These are phyloP conservation scores for Paecilomyces sp. DNA, from an alignment of 2,329 filamentous ascomycete genomes.

Conservation along the genomic window DNA sequence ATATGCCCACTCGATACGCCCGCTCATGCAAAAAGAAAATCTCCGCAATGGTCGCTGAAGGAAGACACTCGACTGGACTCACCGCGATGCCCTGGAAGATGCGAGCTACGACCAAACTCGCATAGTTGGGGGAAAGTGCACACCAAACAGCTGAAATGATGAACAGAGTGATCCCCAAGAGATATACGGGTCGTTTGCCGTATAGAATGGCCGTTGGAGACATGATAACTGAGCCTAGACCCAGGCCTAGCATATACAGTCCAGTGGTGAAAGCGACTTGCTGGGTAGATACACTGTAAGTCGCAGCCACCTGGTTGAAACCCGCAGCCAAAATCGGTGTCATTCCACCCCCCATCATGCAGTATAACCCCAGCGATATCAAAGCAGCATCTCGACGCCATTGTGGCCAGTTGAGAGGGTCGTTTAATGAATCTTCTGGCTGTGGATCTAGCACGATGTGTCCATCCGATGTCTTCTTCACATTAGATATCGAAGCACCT, in stretches of 20 bases:
- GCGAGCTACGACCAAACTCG: constrained; percentile 70
- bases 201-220: constrained; percentile 87
- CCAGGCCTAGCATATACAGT: constrained; percentile 89
- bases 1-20: constrained; percentile 87
- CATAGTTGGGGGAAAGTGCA: constrained; percentile 71
- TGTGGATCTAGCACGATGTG: constrained; percentile 84
- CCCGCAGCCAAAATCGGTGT: constrained; percentile 85
- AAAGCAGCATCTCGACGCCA: constrained; percentile 76
- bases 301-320: constrained; percentile 69
- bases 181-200: constrained; percentile 86
- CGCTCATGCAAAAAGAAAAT: constrained; percentile 95
- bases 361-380: constrained; percentile 80
- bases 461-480: constrained; percentile 75
- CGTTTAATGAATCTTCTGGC: constrained; percentile 82
- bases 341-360: constrained; percentile 87
- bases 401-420: constrained; percentile 84
- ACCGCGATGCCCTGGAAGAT: constrained; percentile 84
- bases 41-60: constrained; percentile 88
- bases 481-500: constrained; percentile 21
- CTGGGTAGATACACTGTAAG: constrained; percentile 60
- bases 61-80: constrained; percentile 84
- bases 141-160: constrained; percentile 74
- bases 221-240: constrained; percentile 73
- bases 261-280: constrained; percentile 81
- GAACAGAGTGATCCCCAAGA: constrained; percentile 70